Evolutionary conservation across 116 monocot species (phyloP), one percentile per base, ranked within the genome.

Genomic region (Iris pallida): DNA sequence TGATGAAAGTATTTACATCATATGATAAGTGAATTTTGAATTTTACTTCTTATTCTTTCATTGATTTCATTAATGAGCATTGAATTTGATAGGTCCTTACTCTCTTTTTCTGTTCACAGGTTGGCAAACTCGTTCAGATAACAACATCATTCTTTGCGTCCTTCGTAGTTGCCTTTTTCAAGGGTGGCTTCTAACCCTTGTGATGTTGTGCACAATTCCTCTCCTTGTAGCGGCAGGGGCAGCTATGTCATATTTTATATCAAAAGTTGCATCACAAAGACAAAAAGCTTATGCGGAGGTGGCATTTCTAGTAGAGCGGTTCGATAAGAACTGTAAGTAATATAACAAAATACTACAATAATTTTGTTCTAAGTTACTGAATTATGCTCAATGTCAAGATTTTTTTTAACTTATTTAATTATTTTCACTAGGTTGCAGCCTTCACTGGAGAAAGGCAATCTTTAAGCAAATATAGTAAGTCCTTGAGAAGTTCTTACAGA

Each of bases 391-490:
- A 30, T 30, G 30, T 30, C 30, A 53, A 53, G 53, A 53, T 14
- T 53, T 53, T 53, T 4, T 11, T 53, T 14, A 13, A 53, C 53
- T 57, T 57, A 57, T 16, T 47, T 47, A 48, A 10, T 17, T 17
- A 16, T 64, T n/a, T 57, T 57, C 5, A 16, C 4, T 68, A 93
- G 88, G 93, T 93, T 54, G 80, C 82, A 57, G 86, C 93, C 18
- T 89, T 93, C 44, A 93, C 82, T 9, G 90, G 93, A 7, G 86
- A 90, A 65, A 85, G 71, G 16, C 64, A 53, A 15, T 80, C 87
- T 0, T 69, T 81, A 1, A 55, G 59, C 4, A 89, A 80, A 68
- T 93, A 93, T 54, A 64, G 41, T 18, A 72, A 79, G 51, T 73
- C 81, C 7, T 46, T 89, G 42, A 82, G 66, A 61, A 64, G 16